A percentile compares a stretch with the other conserved stretches of the same genome.
Conservation (phyloP, 192 early-diverging fungal species). For the Backusella australiensis region DNA sequence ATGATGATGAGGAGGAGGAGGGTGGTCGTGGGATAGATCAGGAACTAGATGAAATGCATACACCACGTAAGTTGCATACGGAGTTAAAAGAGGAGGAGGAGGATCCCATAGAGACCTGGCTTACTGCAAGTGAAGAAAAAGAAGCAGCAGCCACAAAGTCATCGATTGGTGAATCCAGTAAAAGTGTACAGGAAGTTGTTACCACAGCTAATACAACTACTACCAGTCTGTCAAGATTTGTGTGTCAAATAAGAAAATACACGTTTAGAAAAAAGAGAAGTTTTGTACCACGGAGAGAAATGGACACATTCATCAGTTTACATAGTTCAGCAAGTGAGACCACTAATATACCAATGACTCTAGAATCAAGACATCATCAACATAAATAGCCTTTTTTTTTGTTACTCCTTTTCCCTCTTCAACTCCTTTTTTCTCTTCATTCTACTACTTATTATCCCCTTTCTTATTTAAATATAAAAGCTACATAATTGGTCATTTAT, state of each 20-base stretch:
- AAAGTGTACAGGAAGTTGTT: neutral
- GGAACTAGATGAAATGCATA: constrained; percentile 10
- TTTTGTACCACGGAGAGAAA: neutral
- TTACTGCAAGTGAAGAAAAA: constrained; percentile 21
- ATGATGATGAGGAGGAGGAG: neutral
- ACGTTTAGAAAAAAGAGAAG: neutral
- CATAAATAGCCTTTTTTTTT: neutral
- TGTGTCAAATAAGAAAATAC: constrained; percentile 2
- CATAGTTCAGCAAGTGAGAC: neutral
- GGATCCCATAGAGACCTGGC: constrained; percentile 6
- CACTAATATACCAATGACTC: constrained; percentile 3
- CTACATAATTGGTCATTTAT: neutral
- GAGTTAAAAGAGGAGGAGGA: neutral
- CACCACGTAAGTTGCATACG: constrained; percentile 2
- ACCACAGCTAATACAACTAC: neutral
- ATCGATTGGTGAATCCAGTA: constrained; percentile 15
- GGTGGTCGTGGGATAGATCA: constrained; percentile 1
- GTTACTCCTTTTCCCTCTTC: neutral
- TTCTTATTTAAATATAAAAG: neutral
- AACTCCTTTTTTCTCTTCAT: neutral
- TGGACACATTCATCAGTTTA: constrained; percentile 6
- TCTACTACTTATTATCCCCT: neutral
- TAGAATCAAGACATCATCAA: neutral
- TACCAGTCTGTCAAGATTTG: neutral
- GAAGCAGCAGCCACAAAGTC: constrained; percentile 6